phyloP scores from a whole-genome alignment of 352 stramenopile species.

The Elongisporangium senticosum region DNA sequence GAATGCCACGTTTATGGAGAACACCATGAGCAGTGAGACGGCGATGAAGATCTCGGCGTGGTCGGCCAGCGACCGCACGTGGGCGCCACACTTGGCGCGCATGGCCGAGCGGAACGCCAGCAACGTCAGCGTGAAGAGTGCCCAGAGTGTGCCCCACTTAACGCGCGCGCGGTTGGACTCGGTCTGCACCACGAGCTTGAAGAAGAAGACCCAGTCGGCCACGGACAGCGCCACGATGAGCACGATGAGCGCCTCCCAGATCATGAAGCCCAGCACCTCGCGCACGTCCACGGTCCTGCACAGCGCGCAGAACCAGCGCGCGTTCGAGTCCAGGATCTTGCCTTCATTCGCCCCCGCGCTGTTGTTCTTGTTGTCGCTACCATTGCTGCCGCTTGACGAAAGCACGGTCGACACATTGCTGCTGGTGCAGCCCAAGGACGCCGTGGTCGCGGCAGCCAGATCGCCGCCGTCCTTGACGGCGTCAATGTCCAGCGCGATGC shows the following conservation, averaged over 20 bases:
- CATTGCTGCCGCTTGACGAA: not conserved
- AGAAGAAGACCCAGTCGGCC: constrained; percentile 21
- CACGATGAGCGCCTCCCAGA: constrained; percentile 16
- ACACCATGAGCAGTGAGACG: constrained; percentile 26
- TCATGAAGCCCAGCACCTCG: constrained; percentile 18
- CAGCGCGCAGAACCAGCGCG: constrained; percentile 3
- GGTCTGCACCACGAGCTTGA: constrained; percentile 23
- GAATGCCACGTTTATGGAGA: constrained; percentile 37
- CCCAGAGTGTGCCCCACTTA: constrained; percentile 14
- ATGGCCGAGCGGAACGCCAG: constrained; percentile 9
- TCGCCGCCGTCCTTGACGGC: constrained; percentile 6
- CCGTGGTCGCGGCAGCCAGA: constrained; percentile 7
- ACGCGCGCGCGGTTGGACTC: constrained; percentile 7
- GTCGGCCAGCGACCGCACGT: constrained; percentile 14
- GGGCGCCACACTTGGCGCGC: constrained; percentile 9
- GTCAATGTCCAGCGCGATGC: constrained; percentile 24
- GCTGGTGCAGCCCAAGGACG: constrained; percentile 4
- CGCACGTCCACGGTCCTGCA: constrained; percentile 10
- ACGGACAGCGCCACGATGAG: constrained; percentile 20
- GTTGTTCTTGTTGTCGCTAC: not conserved
- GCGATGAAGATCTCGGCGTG: constrained; percentile 32
- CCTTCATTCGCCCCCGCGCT: not conserved
- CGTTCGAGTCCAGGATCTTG: not conserved
- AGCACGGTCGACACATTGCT: constrained; percentile 1
- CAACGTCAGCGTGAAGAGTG: constrained; percentile 8